Evolutionary conservation across 2,329 filamentous ascomycete genomes (phyloP).

Genomic region (Aspergillus quadrilineatus): DNA sequence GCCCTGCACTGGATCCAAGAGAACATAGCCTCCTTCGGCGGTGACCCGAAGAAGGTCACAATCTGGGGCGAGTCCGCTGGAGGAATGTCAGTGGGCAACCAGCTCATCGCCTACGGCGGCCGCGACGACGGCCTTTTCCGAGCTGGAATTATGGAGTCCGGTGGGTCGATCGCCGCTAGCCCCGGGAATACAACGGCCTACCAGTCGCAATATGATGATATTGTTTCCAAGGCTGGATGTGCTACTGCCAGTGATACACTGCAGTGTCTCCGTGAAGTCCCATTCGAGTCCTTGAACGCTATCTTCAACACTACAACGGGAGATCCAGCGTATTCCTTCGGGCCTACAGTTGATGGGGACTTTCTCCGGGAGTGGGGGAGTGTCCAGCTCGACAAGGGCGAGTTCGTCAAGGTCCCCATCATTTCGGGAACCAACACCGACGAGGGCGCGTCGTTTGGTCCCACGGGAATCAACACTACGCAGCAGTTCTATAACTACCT

Average conservation of each 20-base stretch:
- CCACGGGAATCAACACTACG: constrained; percentile 55
- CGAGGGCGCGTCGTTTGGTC: constrained; percentile 61
- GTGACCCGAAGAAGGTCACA: constrained; percentile 29
- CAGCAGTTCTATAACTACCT: constrained; percentile 51
- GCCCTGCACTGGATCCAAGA: constrained; percentile 40
- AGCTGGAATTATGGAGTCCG: constrained; percentile 52
- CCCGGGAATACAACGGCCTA: constrained; percentile 40
- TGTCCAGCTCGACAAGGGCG: constrained; percentile 55
- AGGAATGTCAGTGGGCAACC: constrained; percentile 50
- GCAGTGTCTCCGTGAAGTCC: constrained; percentile 62
- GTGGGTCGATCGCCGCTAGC: constrained; percentile 52
- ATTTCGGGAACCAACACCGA: constrained; percentile 65
- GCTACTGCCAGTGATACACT: constrained; percentile 56
- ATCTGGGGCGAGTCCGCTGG: constrained; percentile 61
- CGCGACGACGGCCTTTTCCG: constrained; percentile 56
- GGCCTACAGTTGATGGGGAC: constrained; percentile 56
- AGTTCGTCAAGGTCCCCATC: constrained; percentile 64
- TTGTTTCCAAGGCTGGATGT: constrained; percentile 63
- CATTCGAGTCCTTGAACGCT: constrained; percentile 59
- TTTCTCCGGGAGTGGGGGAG: constrained; percentile 55
- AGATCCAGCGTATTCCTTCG: constrained; percentile 34
- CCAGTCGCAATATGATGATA: constrained; percentile 58
- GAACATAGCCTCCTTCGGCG: constrained; percentile 30
- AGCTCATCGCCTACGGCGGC: constrained; percentile 56
- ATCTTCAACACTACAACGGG: constrained; percentile 48